Percentiles rank a stretch among this genome's conserved stretches.
These are phyloP conservation scores for Annulohypoxylon maeteangense DNA, from an alignment of 495 filamentous ascomycete species.

Conservation along the genomic window DNA sequence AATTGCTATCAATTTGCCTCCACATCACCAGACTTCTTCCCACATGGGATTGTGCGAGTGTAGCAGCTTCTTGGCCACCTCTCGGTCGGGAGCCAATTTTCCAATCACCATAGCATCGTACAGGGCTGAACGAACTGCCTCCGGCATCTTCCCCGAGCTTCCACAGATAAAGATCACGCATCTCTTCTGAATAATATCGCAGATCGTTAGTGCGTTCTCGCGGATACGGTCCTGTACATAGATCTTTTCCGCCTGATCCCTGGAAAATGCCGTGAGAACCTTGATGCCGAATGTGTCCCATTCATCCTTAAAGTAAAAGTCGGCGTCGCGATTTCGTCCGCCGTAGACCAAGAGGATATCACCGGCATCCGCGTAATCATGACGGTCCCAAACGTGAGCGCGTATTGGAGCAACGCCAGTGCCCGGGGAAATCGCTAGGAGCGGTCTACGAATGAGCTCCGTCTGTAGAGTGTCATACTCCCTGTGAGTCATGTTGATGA, in stretches of 20 bases:
- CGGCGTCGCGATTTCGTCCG: constrained; percentile 73
- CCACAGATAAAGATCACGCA: constrained; percentile 78
- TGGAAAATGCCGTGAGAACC: constrained; percentile 84
- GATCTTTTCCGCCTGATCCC: constrained; percentile 70
- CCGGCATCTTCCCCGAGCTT: constrained; percentile 85
- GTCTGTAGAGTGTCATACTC: constrained; percentile 12
- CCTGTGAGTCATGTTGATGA: constrained; percentile 66
- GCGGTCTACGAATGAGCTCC: constrained; percentile 55
- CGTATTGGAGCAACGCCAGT: constrained; percentile 93
- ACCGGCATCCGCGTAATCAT: constrained; percentile 37
- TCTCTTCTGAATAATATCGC: constrained; percentile 58
- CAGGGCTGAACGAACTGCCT: constrained; percentile 84
- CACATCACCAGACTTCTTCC: constrained; percentile 60
- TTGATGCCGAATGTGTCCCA: constrained; percentile 64
- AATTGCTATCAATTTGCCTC: neutral
- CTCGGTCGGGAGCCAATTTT: constrained; percentile 37
- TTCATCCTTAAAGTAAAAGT: constrained; percentile 84
- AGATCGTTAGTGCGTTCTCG: constrained; percentile 66
- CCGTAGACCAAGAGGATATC: constrained; percentile 76
- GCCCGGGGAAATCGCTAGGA: constrained; percentile 86
- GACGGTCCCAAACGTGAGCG: constrained; percentile 77
- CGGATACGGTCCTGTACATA: constrained; percentile 92
- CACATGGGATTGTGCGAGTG: constrained; percentile 48
- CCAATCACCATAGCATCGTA: constrained; percentile 69
- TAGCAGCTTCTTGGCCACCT: constrained; percentile 48